Evolutionary conservation across 2,329 filamentous ascomycete species (phyloP), one percentile per base, ranked within the genome.

Genomic region (Seiridium cupressi): DNA sequence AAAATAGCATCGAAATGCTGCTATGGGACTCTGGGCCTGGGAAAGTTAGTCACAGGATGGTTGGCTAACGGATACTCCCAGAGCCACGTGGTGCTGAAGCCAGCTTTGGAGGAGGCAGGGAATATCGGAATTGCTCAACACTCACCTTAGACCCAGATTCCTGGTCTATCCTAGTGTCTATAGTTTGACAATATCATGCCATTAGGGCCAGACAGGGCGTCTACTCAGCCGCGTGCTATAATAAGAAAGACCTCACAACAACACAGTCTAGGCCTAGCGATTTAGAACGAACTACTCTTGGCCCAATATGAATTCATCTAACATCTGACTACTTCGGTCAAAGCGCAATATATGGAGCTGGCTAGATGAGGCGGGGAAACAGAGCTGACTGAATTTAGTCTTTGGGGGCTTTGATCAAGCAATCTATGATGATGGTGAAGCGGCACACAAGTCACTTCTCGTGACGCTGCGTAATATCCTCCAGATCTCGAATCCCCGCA

Each of bases 221-320:
- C 35, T 49, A 26, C 47, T 38, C 40, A 42, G 36, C 32, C 36
- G 18, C 36, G 55, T 58, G 49, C 70, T 68, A 72, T 66, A 62
- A 71, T 68, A 71, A 69, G 69, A 57, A 11, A 8, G 31, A 49
- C 9, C 11, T 31, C 8, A 32, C n/a, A 1, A 18, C 53, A 7
- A 51, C 57, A 55, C 40, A 51, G 49, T 48, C 54, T 48, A 61
- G 60, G 48, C 44, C 34, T 32, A 64, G 63, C 59, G 58, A 58
- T 61, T 4, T 55, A 64, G 68, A 69, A 66, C 65, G 70, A 65
- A 64, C 66, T 63, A 65, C 67, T 63, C 70, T 60, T 62, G 64
- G 63, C 60, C 73, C 73, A 79, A 78, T 78, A 73, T 78, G 66
- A 67, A 62, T 72, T 77, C 74, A 79, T 79, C 73, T 78, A 77